phyloP scores from a whole-genome alignment of 805 yeast species.

The Zygosaccharomyces rouxii region DNA sequence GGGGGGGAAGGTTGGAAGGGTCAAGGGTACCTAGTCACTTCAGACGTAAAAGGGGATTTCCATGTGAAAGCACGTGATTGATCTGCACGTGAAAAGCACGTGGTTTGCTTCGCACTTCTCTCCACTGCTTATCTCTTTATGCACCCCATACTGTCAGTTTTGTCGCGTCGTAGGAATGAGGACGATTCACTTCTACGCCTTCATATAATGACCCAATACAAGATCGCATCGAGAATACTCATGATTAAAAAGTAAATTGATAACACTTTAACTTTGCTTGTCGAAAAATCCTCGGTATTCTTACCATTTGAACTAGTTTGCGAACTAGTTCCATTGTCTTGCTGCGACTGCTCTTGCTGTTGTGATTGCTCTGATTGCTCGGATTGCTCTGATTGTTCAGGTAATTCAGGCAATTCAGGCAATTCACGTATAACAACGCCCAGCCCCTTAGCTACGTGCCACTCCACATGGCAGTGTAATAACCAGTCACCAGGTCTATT shows the following conservation, averaged over 20 bases:
- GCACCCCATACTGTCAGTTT: too few relatives aligned
- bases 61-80: background rate
- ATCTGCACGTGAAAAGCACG: too few relatives aligned
- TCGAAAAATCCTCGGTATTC: background rate
- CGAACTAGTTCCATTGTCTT: background rate
- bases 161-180: too few relatives aligned
- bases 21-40: background rate
- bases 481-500: constrained; percentile 77
- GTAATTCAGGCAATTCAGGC: background rate
- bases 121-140: too few relatives aligned
- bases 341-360: constrained; percentile 3
- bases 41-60: background rate
- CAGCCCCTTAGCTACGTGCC: constrained; percentile 65
- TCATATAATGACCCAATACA: constrained; percentile 15
- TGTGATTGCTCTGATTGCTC: too few relatives aligned
- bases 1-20: background rate
- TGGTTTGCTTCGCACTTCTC: too few relatives aligned
- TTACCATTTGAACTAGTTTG: background rate
- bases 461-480: constrained; percentile 73
- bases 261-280: constrained; percentile 14
- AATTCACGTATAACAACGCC: constrained; percentile 39
- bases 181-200: too few relatives aligned
- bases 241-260: constrained; percentile 19
- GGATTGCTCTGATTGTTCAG: too few relatives aligned
- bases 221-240: constrained; percentile 15